Evolutionary conservation across 2,329 filamentous ascomycete genomes (phyloP), one percentile per base, ranked within the genome.

Genomic region (Herpotrichia juniperi): DNA sequence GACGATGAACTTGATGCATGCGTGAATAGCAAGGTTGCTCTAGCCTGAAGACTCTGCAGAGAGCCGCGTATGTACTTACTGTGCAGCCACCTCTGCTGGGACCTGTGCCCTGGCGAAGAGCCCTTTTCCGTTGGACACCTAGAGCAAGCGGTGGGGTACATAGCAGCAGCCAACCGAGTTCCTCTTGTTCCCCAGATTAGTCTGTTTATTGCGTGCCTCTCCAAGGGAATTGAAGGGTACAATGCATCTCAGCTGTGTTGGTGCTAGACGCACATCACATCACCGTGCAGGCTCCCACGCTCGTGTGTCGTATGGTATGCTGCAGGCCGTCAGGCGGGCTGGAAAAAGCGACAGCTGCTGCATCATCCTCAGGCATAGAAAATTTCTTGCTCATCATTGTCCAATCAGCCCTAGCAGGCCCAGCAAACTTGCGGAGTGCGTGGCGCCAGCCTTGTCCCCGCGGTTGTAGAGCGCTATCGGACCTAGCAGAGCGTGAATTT

Each of bases 401-500:
- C 49, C 49, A 52, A 52, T 55, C 39, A 50, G 17, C 24, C 50
- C 19, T 9, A 10, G 10, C 9, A 10, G 14, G 37, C 37, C 37
- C n/a, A 19, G 34, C 14, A 17, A 37, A 37, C 16, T 17, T 37
- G 21, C 19, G 37, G 37, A 40, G 21, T 24, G 37, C 9, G 37
- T 40, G 37, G 37, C 48, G 44, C 44, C 37, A 43, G 48, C 48
- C 48, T 37, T 47, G 35, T 5, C 8, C 31, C 16, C 16, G 44
- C 40, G 28, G 25, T 5, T 25, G 43, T 46, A 10, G 43, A 37
- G 42, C 66, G 65, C 63, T 69, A 71, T 66, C 67, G 66, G 64
- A 56, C 34, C 34, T 22, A 22, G 34, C 34, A 39, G 31, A 10
- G 7, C 63, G 60, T 65, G 65, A 68, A 66, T 67, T 68, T 69